Conservation (phyloP, 148 eudicot species). For the Camellia sinensis region DNA sequence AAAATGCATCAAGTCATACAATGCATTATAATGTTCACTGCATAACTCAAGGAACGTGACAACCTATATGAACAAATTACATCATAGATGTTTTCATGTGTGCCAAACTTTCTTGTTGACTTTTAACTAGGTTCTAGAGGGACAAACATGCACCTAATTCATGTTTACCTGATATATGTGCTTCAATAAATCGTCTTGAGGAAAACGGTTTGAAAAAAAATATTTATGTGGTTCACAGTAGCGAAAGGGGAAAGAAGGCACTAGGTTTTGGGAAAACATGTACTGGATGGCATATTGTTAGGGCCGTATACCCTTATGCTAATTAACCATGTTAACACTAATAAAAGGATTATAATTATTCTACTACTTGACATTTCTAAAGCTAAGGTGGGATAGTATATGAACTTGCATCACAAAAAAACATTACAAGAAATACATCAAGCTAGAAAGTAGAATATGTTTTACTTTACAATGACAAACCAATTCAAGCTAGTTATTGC, state of each 20-base stretch:
- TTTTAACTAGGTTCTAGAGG: too few relatives aligned
- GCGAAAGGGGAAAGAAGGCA: background rate
- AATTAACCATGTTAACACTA: background rate
- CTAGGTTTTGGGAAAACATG: background rate
- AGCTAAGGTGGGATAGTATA: background rate
- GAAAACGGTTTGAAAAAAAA: too few relatives aligned
- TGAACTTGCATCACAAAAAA: background rate
- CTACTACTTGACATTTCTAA: background rate
- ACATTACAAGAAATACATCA: background rate
- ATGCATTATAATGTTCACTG: background rate
- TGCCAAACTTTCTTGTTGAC: too few relatives aligned
- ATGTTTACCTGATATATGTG: too few relatives aligned
- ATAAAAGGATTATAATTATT: background rate
- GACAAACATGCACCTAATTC: too few relatives aligned
- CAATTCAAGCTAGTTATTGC: background rate
- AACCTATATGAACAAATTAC: background rate
- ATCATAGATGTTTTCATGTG: background rate
- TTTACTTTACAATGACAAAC: background rate
- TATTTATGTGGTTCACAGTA: too few relatives aligned
- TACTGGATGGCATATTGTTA: background rate
- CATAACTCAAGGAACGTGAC: background rate
- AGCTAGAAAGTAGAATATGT: background rate
- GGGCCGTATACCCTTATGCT: background rate
- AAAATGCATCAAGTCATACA: background rate
- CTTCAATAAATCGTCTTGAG: too few relatives aligned